Evolutionary conservation across 78 protist species (phyloP).

Genomic region (Creolimax fragrantissima): DNA sequence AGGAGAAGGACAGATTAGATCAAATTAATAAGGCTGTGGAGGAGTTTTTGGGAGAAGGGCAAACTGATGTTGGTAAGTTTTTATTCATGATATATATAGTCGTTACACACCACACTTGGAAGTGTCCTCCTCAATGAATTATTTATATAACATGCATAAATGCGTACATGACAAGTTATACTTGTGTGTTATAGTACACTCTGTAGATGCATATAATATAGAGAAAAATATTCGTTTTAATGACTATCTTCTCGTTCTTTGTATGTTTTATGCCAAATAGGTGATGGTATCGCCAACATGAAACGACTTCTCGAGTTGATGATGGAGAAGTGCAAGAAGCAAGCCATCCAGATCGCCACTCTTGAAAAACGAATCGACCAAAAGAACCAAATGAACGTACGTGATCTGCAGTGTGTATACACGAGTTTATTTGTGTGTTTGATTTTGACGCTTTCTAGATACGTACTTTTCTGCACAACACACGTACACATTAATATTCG

Average conservation of each 20-base stretch:
- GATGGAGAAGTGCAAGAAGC: conserved; percentile 29
- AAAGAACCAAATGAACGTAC: neutral
- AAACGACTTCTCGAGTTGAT: conserved; percentile 4
- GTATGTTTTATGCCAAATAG: too few relatives aligned
- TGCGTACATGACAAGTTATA: neutral
- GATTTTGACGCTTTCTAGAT: neutral
- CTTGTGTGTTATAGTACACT: too few relatives aligned
- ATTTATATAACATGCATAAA: neutral
- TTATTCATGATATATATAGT: neutral
- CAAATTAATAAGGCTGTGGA: neutral
- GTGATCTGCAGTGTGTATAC: too few relatives aligned
- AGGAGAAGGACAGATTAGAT: neutral
- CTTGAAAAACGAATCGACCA: neutral
- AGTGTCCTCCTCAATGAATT: neutral
- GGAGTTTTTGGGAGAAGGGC: neutral
- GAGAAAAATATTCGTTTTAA: too few relatives aligned
- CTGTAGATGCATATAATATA: too few relatives aligned
- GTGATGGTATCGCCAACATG: conserved; percentile 13
- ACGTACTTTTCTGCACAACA: neutral
- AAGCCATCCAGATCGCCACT: neutral
- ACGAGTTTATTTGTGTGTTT: too few relatives aligned
- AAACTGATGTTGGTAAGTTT: neutral
- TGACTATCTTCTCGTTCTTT: too few relatives aligned
- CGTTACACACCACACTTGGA: neutral
- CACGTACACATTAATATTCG: neutral